Conservation (phyloP, 768 basidiomycete genomes). For the Nidula microcarpa region DNA sequence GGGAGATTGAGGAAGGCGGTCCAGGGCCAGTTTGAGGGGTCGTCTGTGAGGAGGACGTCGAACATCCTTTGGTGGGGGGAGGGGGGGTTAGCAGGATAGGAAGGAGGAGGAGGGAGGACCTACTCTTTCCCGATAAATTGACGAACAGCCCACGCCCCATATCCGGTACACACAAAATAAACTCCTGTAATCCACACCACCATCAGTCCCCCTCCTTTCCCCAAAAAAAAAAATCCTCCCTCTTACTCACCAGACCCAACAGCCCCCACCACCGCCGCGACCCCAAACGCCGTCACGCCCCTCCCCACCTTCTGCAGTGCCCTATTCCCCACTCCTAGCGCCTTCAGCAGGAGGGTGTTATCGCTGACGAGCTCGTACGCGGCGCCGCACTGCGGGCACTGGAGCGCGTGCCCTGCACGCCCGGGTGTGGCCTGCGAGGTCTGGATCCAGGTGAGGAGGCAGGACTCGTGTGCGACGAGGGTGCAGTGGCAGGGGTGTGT, state of each 20-base stretch:
- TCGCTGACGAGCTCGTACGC: conserved; percentile 66
- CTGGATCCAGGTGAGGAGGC: conserved; percentile 78
- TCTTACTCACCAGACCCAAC: conserved; percentile 56
- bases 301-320: conserved; percentile 48
- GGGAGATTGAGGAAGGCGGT: conserved; percentile 75
- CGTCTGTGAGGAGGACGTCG: conserved; percentile 59
- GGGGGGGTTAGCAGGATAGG: background rate
- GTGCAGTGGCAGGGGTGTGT: conserved; percentile 82
- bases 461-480: conserved; percentile 75
- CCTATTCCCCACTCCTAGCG: conserved; percentile 50
- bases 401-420: conserved; percentile 63
- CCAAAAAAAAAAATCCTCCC: background rate
- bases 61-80: conserved; percentile 44
- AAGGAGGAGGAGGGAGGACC: conserved; percentile 7
- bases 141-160: conserved; percentile 69
- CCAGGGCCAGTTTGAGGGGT: conserved; percentile 74
- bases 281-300: conserved; percentile 45
- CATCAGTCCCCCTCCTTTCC: background rate
- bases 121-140: conserved; percentile 71
- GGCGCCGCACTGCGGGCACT: conserved; percentile 76
- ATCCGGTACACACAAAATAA: conserved; percentile 53
- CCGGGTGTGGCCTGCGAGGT: conserved; percentile 56
- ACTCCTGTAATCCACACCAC: conserved; percentile 20
- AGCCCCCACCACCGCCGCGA: conserved; percentile 48
- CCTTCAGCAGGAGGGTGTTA: conserved; percentile 46